Evolutionary conservation across 345 rosid species (phyloP).

Genomic region (Acer negundo): DNA sequence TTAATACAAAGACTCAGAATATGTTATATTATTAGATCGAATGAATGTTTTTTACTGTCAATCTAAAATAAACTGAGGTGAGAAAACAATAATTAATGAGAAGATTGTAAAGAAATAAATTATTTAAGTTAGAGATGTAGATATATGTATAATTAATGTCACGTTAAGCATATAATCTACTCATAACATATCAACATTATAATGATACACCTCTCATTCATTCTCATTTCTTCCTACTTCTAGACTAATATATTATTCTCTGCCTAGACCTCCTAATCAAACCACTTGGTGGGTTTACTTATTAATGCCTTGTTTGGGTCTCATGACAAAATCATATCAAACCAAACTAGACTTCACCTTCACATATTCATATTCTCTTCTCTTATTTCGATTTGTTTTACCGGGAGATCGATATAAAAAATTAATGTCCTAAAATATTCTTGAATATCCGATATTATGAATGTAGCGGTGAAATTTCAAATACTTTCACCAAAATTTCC

Average conservation of each 20-base stretch:
- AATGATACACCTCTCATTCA: constrained; percentile 20
- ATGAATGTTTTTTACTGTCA: no score
- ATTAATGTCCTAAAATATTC: no score
- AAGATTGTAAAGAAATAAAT: not conserved
- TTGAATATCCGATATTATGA: no score
- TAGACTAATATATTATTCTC: constrained; percentile 31
- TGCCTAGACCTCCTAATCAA: constrained; percentile 25
- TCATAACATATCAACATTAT: constrained; percentile 41
- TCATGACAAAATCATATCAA: not conserved
- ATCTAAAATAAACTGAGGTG: no score
- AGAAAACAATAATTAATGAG: not conserved
- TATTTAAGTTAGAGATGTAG: constrained; percentile 1
- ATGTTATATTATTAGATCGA: no score
- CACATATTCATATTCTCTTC: not conserved
- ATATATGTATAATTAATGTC: constrained; percentile 35
- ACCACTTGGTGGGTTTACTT: constrained; percentile 29
- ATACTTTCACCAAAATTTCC: no score
- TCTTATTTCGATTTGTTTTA: no score
- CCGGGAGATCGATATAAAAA: no score
- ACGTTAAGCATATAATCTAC: constrained; percentile 47
- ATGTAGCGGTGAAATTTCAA: no score
- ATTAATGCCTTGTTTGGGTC: constrained; percentile 21
- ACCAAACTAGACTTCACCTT: not conserved
- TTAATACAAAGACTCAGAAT: no score
- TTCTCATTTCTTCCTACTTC: constrained; percentile 13